Evolutionary conservation across 768 basidiomycete species (phyloP), one percentile per base, ranked within the genome.

Genomic region (Trichaptum fuscoviolaceum): DNA sequence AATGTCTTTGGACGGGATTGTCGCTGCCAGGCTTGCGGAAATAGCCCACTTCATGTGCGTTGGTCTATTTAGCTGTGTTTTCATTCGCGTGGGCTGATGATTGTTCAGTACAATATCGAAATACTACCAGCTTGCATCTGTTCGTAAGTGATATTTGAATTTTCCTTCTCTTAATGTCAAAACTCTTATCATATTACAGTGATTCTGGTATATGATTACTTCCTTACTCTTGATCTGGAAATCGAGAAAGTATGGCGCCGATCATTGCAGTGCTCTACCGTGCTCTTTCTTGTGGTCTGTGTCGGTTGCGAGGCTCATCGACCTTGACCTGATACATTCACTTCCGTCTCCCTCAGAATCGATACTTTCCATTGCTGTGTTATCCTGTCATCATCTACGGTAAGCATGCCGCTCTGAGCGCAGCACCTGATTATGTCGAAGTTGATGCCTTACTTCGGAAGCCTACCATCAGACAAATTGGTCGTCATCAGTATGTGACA

Each of bases 191-290:
- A 52, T 52, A 12, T 12, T 52, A 30, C 23, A 61, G 59, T 34
- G 24, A 61, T 80, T 65, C 74, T 82, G 23, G 65, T 76, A 12
- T 82, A 80, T 75, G 81, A 82, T 66, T 78, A 81, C 17, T 63
- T 76, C 34, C 74, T 81, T 35, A 81, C 80, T 7, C 67, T 76
- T 34, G 77, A 77, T 63, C 77, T 79, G 63, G 82, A 82, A 74
- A 78, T 80, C 61, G 72, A 74, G 64, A 73, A 75, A 62, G 76
- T 82, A 4, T 82, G 81, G 80, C 75, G 35, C 15, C 63, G 35
- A 18, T 24, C 27, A 63, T 63, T 42, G 15, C 25, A 27, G 23
- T 6, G 27, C 35, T 27, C 27, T 24, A 30, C 63, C 23, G 23
- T 34, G 15, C 35, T 63, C 57, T 58, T 42, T 26, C 57, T 58